Conservation (phyloP, 78 protist genomes). For the Mantamonas sphyraenae region DNA sequence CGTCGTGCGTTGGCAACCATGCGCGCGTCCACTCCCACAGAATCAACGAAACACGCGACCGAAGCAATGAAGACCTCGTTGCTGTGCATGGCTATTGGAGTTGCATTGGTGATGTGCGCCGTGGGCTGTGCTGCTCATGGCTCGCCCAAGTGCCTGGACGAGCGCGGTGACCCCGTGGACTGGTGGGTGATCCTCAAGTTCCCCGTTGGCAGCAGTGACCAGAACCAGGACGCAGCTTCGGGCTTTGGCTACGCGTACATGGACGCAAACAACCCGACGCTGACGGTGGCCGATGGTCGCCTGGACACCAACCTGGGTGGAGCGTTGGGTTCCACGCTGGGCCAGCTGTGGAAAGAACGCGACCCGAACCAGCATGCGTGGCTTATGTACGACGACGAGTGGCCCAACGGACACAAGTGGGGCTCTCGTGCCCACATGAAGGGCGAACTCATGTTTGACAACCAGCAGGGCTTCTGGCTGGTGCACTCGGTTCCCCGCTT, state of each 20-base stretch:
- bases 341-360: background rate
- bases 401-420: background rate
- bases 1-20: too few relatives aligned
- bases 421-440: constrained; percentile 60
- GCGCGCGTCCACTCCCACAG: too few relatives aligned
- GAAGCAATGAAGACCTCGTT: background rate
- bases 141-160: background rate
- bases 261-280: background rate
- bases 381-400: constrained; percentile 11
- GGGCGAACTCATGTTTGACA: constrained; percentile 37
- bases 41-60: too few relatives aligned
- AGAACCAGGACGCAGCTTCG: background rate
- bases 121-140: background rate
- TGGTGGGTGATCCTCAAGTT: constrained; percentile 8
- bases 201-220: background rate
- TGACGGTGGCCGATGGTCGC: background rate
- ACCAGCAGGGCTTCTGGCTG: constrained; percentile 48
- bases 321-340: background rate
- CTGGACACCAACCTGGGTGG: background rate
- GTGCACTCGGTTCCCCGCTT: constrained; percentile 46
- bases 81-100: background rate
- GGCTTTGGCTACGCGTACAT: constrained; percentile 13
- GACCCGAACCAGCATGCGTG: background rate
- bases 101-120: background rate
- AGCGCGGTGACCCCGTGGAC: background rate